A percentile compares a stretch with the other conserved stretches of the same genome.
Evolutionary conservation across 176 grass and related monocot genomes (phyloP).

Genomic region (Hyparrhenia diplandra): DNA sequence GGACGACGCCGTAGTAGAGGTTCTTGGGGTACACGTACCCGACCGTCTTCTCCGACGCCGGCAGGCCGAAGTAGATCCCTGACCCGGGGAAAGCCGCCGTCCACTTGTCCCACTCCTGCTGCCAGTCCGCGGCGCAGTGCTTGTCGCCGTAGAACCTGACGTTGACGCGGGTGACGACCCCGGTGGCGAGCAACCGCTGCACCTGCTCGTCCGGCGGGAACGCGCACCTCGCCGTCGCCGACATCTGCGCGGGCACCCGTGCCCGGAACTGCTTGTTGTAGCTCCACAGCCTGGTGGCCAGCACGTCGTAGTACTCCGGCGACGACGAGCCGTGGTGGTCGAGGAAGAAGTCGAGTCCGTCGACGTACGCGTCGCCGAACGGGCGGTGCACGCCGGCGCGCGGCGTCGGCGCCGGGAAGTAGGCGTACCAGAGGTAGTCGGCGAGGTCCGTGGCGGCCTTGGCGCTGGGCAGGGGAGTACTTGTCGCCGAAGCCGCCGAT

Average conservation of each 20-base stretch:
- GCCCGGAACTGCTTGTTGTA: constrained; percentile 14
- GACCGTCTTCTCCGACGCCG: constrained; percentile 13
- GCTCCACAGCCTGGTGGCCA: neutral
- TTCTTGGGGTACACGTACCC: constrained; percentile 31
- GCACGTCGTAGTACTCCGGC: neutral
- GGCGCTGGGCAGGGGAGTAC: neutral
- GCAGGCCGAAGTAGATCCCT: neutral
- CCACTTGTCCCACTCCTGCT: constrained; percentile 28
- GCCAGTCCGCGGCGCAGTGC: constrained; percentile 8
- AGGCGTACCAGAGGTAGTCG: constrained; percentile 24
- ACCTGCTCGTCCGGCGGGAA: neutral
- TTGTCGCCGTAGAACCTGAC: constrained; percentile 17
- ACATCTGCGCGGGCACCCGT: constrained; percentile 10
- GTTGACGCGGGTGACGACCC: neutral
- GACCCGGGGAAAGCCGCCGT: neutral
- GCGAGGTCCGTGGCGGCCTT: neutral
- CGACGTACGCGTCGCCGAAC: constrained; percentile 7
- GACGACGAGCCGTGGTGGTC: neutral
- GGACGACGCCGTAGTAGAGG: constrained; percentile 1
- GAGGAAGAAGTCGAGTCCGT: constrained; percentile 24
- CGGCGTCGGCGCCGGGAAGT: neutral
- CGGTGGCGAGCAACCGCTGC: neutral
- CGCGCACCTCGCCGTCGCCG: constrained; percentile 1
- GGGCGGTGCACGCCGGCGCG: neutral
- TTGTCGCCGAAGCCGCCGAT: neutral